Conservation (phyloP, 2,329 filamentous ascomycete genomes). For the Penicillium rolfsii region DNA sequence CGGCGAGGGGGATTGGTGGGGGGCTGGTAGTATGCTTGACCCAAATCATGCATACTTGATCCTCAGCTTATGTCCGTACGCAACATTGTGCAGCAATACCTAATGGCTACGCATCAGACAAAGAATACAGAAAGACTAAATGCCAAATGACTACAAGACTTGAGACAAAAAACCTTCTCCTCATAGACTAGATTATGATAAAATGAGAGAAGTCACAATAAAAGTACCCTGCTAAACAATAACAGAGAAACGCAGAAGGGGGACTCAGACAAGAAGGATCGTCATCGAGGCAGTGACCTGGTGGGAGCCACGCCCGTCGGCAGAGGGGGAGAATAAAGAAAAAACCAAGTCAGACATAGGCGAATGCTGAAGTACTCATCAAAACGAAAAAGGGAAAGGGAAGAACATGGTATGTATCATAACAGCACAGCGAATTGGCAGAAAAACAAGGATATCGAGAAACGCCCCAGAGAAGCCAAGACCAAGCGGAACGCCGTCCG, state of each 20-base stretch:
- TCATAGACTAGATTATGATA: neutral
- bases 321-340: neutral
- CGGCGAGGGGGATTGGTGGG: too few relatives aligned
- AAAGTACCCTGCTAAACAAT: constrained; percentile 1
- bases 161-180: neutral
- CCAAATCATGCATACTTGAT: constrained; percentile 9
- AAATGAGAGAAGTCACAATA: neutral
- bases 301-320: constrained; percentile 2
- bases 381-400: constrained; percentile 9
- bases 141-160: neutral
- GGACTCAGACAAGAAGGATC: constrained; percentile 17
- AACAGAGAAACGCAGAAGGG: constrained; percentile 13
- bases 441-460: constrained; percentile 13
- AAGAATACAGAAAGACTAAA: neutral
- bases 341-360: neutral
- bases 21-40: neutral
- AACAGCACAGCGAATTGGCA: constrained; percentile 13
- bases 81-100: constrained; percentile 17
- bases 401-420: constrained; percentile 22
- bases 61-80: constrained; percentile 22
- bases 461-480: constrained; percentile 25
- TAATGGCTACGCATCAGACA: constrained; percentile 24
- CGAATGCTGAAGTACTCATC: constrained; percentile 15
- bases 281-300: constrained; percentile 21
- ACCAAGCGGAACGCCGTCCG: constrained; percentile 28